phyloP scores from a whole-genome alignment of 2,329 filamentous ascomycete species.

The Fusarium bulbicola region DNA sequence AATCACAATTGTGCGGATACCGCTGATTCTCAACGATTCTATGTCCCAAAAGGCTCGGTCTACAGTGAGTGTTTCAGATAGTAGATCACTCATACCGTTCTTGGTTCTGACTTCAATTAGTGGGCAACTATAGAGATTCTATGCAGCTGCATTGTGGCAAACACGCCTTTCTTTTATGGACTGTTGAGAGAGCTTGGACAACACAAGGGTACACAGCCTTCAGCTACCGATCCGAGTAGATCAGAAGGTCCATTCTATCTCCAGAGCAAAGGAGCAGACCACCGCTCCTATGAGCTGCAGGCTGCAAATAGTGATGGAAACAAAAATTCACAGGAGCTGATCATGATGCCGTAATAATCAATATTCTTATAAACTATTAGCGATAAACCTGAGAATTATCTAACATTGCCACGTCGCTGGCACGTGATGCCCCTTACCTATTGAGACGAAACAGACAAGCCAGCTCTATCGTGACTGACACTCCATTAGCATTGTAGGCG shows the following conservation, averaged over 20 bases:
- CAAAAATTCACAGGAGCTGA: not conserved
- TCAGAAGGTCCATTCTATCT: not conserved
- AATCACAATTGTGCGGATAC: constrained; percentile 41
- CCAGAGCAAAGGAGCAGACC: not conserved
- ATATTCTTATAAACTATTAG: too few species aligned
- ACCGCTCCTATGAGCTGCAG: not conserved
- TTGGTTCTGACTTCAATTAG: constrained; percentile 1
- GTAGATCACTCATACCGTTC: too few species aligned
- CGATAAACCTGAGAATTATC: accelerated
- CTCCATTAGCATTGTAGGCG: too few species aligned
- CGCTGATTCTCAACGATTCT: constrained; percentile 40
- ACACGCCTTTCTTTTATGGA: not conserved
- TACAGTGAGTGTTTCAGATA: too few species aligned
- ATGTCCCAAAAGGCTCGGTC: constrained; percentile 37
- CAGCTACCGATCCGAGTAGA: not conserved
- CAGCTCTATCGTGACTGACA: accelerated
- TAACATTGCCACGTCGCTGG: accelerated
- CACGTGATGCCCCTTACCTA: too few species aligned
- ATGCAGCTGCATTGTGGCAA: not conserved
- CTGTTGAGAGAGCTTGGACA: not conserved
- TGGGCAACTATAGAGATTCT: constrained; percentile 43
- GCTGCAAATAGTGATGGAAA: not conserved
- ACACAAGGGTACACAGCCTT: not conserved
- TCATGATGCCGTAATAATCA: not conserved
- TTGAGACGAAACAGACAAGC: not conserved